phyloP scores from a whole-genome alignment of 176 grass and related monocot species.

The Puya raimondii region DNA sequence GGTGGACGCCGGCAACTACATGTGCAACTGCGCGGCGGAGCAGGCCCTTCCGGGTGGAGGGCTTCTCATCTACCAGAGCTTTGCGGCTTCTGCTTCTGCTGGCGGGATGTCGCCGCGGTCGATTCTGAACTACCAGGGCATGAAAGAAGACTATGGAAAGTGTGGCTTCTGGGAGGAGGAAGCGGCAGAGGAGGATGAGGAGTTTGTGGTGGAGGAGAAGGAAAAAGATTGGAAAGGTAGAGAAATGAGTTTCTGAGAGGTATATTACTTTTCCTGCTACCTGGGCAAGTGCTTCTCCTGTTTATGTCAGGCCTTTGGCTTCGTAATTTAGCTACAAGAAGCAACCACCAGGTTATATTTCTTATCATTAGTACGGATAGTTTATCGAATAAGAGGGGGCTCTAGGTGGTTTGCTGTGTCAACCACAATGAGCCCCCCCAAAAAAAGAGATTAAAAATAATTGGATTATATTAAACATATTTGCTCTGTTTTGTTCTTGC shows the following conservation, averaged over 20 bases:
- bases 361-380: slow-evolving; percentile 2
- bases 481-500: not conserved
- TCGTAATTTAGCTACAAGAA: not conserved
- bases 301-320: not conserved
- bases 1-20: slow-evolving; percentile 35
- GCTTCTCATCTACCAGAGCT: slow-evolving; percentile 73
- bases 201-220: not conserved
- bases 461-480: not conserved
- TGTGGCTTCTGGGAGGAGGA: not conserved
- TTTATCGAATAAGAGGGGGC: slow-evolving; percentile 21
- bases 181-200: not conserved
- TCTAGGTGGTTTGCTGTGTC: slow-evolving; percentile 33
- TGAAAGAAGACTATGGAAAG: not conserved
- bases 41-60: slow-evolving; percentile 54
- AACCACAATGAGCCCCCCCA: slow-evolving; percentile 19
- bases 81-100: slow-evolving; percentile 31
- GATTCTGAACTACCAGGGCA: not conserved
- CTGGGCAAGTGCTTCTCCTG: not conserved
- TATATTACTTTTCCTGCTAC: not conserved
- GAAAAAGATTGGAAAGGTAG: not conserved
- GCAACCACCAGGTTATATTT: slow-evolving; percentile 10
- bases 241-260: not conserved
- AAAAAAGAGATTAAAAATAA: not conserved
- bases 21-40: slow-evolving; percentile 32
- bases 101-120: slow-evolving; percentile 32